A percentile compares a stretch with the other conserved stretches of the same genome.
phyloP scores from a whole-genome alignment of 306 rosid genomes.

The Hippophae rhamnoides region DNA sequence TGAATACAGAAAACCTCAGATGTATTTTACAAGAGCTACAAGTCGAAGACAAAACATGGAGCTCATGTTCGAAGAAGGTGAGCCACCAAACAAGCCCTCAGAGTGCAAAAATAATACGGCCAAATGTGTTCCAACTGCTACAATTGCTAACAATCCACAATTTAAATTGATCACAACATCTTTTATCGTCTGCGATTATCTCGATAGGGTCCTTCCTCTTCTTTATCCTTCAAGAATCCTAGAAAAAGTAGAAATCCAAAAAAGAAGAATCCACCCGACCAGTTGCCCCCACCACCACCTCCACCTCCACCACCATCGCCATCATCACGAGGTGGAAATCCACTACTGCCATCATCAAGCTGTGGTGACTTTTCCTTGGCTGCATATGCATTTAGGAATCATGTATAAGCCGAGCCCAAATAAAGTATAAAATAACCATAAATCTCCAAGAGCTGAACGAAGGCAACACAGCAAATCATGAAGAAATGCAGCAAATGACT shows the following conservation, averaged over 20 bases:
- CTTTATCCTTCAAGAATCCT: slow-evolving; percentile 83
- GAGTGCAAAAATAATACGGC: too few species aligned
- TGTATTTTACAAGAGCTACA: too few species aligned
- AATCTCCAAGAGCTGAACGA: not conserved
- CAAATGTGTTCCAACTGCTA: too few species aligned
- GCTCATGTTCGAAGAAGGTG: too few species aligned
- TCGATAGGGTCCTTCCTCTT: slow-evolving; percentile 52
- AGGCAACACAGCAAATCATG: not conserved
- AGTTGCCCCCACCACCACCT: slow-evolving; percentile 94
- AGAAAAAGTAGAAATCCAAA: slow-evolving; percentile 93
- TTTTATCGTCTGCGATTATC: slow-evolving; percentile 56
- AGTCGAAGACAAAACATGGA: too few species aligned
- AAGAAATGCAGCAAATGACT: too few species aligned
- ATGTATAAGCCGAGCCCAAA: not conserved
- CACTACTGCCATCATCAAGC: slow-evolving; percentile 71
- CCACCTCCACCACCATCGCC: slow-evolving; percentile 92
- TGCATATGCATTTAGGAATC: slow-evolving; percentile 28
- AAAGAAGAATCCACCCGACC: slow-evolving; percentile 93
- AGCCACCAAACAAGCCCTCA: too few species aligned
- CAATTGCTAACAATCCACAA: not conserved
- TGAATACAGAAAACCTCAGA: too few species aligned
- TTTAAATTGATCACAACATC: not conserved
- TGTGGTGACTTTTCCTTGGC: slow-evolving; percentile 91
- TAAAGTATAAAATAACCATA: not conserved
- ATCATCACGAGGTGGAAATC: slow-evolving; percentile 86